Evolutionary conservation across 2,329 filamentous ascomycete genomes (phyloP).

Genomic region (Podosphaera xanthii): DNA sequence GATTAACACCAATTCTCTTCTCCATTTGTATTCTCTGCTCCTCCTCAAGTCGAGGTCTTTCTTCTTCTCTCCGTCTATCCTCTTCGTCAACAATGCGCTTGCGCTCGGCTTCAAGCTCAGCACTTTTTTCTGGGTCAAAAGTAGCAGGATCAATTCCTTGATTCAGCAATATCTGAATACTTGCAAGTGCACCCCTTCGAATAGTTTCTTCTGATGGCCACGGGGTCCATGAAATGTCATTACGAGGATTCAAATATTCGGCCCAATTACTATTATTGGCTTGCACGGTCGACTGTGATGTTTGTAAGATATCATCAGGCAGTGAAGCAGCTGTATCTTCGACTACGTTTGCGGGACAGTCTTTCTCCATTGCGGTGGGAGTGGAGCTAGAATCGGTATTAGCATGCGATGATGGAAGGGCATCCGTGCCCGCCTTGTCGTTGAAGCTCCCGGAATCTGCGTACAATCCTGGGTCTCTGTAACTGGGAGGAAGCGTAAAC

Average conservation of each 20-base stretch:
- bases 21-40: constrained; percentile 6
- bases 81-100: constrained; percentile 15
- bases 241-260: constrained; percentile 27
- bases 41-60: constrained; percentile 11
- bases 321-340: constrained; percentile 8
- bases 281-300: constrained; percentile 6
- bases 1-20: constrained; percentile 10
- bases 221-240: constrained; percentile 41
- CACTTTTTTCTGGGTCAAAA: constrained; percentile 28
- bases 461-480: constrained; percentile 6
- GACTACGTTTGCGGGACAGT: constrained; percentile 6
- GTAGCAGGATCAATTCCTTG: constrained; percentile 36
- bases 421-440: constrained; percentile 8
- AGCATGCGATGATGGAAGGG: constrained; percentile 8
- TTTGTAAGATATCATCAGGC: constrained; percentile 4
- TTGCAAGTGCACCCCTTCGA: constrained; percentile 41
- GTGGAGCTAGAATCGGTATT: constrained; percentile 13
- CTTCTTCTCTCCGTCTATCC: constrained; percentile 14
- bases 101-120: constrained; percentile 16
- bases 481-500: constrained; percentile 40
- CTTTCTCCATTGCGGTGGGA: constrained; percentile 8
- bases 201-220: constrained; percentile 57
- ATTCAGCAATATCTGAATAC: constrained; percentile 37
- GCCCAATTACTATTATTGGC: constrained; percentile 10
- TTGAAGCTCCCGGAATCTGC: constrained; percentile 5